Evolutionary conservation across 768 basidiomycete genomes (phyloP).

Genomic region (Boletus rubroflammeus): DNA sequence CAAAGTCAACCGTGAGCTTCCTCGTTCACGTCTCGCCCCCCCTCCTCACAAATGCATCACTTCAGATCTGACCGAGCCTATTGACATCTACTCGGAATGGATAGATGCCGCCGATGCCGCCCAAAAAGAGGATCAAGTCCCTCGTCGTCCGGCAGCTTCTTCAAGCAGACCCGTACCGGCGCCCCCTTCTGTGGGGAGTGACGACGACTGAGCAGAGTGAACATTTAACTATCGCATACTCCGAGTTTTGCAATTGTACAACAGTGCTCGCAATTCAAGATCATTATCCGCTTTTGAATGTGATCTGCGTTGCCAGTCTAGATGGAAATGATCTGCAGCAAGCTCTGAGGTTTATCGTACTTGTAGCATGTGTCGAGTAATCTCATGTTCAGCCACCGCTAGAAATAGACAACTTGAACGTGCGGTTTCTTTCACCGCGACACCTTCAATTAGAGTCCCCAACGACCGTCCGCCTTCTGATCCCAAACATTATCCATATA

Average conservation of each 20-base stretch:
- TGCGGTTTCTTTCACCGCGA: slow-evolving; percentile 21
- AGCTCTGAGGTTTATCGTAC: not conserved
- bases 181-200: slow-evolving; percentile 39
- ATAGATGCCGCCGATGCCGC: slow-evolving; percentile 86
- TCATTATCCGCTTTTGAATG: not conserved
- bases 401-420: slow-evolving; percentile 16
- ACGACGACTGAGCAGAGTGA: slow-evolving; percentile 37
- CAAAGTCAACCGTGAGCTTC: slow-evolving; percentile 76
- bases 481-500: slow-evolving; percentile 8
- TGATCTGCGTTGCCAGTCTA: slow-evolving; percentile 3
- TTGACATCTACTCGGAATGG: slow-evolving; percentile 91
- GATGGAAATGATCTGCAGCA: slow-evolving; percentile 8
- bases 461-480: slow-evolving; percentile 7
- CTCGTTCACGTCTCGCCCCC: not conserved
- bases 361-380: not conserved
- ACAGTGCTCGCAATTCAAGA: slow-evolving; percentile 9
- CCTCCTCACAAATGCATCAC: slow-evolving; percentile 15
- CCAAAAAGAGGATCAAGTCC: slow-evolving; percentile 54
- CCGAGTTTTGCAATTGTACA: slow-evolving; percentile 20
- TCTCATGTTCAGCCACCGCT: slow-evolving; percentile 29
- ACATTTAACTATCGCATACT: slow-evolving; percentile 2
- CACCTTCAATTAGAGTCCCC: slow-evolving; percentile 6
- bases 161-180: slow-evolving; percentile 45
- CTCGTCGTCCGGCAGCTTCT: slow-evolving; percentile 48
- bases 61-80: slow-evolving; percentile 79